Evolutionary conservation across 225 moss, liverwort and hornwort species (phyloP), one percentile per base, ranked within the genome.

Genomic region (Polytrichum formosum): DNA sequence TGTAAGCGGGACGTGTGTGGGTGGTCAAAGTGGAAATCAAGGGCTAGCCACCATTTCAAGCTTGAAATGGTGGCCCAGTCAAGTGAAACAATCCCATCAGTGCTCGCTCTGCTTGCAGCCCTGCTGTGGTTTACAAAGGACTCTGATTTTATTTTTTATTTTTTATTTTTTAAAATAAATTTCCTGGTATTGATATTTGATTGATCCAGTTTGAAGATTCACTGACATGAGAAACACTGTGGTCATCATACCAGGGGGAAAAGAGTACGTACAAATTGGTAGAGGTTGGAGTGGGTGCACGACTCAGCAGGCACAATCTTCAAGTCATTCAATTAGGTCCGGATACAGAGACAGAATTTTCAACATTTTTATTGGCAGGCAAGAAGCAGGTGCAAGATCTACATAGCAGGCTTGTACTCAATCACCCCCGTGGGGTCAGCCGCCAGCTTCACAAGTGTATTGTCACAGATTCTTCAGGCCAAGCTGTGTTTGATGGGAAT

Each of bases 361-460:
- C 91, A 65, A 88, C 94, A 5, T 97, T 97, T 78, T 76, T 86
- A 54, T 79, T 97, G 63, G 81, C 97, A 16, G 94, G 97, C 71
- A 79, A 74, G 64, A 80, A 81, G 18, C 94, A 98, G 77, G 72
- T 94, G 64, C 97, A 92, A 79, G 94, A 98, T 78, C 84, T 98
- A 26, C 97, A 94, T 73, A 94, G 94, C 82, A 87, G 85, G 74
- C 88, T 98, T 74, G 80, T 94, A 30, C 88, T 97, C 60, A 81
- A 77, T 66, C 86, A 98, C 72, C 97, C 92, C 0, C 80, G 97
- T 37, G 94, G 90, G 20, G 82, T 78, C 37, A 88, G 91, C 76
- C 92, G 94, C 65, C 94, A 94, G 79, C 82, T 94, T 33, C 94
- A 94, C 56, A 98, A 98, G 74, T 98, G 94, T 25, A 98, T 98